phyloP scores from a whole-genome alignment of 805 yeast species.

The Myxozyma neglecta region DNA sequence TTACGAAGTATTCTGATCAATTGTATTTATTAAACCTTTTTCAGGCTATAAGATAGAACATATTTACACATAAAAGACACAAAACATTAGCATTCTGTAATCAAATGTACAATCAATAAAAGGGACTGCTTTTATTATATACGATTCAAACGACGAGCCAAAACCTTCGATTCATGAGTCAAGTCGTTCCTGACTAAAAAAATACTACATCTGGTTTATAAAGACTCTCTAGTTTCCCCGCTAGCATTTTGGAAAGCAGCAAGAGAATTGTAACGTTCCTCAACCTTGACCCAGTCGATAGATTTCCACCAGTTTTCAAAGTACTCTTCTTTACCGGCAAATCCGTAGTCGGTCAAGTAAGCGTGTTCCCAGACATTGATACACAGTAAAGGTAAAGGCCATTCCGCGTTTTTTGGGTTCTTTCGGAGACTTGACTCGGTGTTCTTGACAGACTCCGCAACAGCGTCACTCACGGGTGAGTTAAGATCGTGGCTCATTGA shows the following conservation, averaged over 20 bases:
- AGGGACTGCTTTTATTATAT: too few relatives aligned
- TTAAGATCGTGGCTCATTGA: slow-evolving; percentile 76
- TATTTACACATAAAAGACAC: too few relatives aligned
- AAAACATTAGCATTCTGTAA: too few relatives aligned
- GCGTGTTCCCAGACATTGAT: slow-evolving; percentile 88
- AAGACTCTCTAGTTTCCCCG: not conserved
- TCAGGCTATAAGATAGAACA: too few relatives aligned
- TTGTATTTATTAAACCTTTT: too few relatives aligned
- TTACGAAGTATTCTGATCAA: too few relatives aligned
- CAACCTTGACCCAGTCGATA: slow-evolving; percentile 64
- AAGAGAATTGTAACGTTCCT: slow-evolving; percentile 13
- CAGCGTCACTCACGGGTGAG: slow-evolving; percentile 50
- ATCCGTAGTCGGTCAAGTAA: slow-evolving; percentile 82
- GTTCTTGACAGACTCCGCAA: slow-evolving; percentile 32
- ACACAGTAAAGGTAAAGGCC: slow-evolving; percentile 60
- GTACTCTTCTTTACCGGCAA: slow-evolving; percentile 67
- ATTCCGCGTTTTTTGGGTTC: slow-evolving; percentile 47
- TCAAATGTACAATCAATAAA: too few relatives aligned
- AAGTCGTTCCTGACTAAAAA: not conserved
- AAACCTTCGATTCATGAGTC: not conserved
- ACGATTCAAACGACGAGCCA: too few relatives aligned
- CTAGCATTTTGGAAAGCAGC: not conserved
- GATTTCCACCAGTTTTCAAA: slow-evolving; percentile 73
- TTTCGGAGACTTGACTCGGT: slow-evolving; percentile 23
- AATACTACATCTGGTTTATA: not conserved